phyloP scores from a whole-genome alignment of 208 protist species.

The Crithidia brevicula region DNA sequence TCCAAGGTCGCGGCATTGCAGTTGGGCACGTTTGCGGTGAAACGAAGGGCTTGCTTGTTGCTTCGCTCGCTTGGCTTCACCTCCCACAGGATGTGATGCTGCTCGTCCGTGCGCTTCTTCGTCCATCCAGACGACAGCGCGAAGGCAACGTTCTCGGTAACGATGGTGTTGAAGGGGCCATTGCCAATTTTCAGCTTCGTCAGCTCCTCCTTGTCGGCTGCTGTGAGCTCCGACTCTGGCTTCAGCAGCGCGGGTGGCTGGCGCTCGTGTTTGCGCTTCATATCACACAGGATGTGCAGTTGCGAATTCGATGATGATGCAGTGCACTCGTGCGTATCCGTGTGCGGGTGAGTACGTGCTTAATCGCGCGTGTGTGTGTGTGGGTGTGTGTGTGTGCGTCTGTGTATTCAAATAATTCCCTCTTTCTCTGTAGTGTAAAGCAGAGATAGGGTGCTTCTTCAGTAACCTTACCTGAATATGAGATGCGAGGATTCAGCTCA shows the following conservation, averaged over 20 bases:
- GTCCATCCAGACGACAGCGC: slow-evolving; percentile 26
- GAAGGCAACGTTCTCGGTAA: slow-evolving; percentile 15
- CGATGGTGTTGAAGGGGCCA: slow-evolving; percentile 21
- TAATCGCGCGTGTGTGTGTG: too few species aligned
- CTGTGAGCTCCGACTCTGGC: slow-evolving; percentile 23
- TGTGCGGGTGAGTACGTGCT: too few species aligned
- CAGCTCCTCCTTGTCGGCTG: slow-evolving; percentile 30
- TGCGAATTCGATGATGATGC: too few species aligned
- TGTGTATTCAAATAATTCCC: too few species aligned
- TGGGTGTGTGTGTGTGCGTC: too few species aligned
- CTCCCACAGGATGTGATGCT: slow-evolving; percentile 27
- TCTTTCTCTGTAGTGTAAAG: too few species aligned
- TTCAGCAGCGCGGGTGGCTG: slow-evolving; percentile 14
- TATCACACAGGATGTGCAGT: too few species aligned
- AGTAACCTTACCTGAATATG: too few species aligned
- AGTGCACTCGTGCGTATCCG: not conserved
- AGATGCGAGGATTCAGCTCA: too few species aligned
- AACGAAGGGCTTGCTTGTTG: slow-evolving; percentile 33
- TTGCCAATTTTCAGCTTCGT: slow-evolving; percentile 20
- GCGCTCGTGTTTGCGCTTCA: slow-evolving; percentile 13
- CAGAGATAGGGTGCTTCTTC: too few species aligned
- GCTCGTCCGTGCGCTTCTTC: slow-evolving; percentile 5
- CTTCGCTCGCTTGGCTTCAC: slow-evolving; percentile 20
- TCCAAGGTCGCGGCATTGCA: slow-evolving; percentile 40
- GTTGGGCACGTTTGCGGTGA: slow-evolving; percentile 41